Evolutionary conservation across 495 filamentous ascomycete species (phyloP).

Genomic region (Aspergillus sparsus): DNA sequence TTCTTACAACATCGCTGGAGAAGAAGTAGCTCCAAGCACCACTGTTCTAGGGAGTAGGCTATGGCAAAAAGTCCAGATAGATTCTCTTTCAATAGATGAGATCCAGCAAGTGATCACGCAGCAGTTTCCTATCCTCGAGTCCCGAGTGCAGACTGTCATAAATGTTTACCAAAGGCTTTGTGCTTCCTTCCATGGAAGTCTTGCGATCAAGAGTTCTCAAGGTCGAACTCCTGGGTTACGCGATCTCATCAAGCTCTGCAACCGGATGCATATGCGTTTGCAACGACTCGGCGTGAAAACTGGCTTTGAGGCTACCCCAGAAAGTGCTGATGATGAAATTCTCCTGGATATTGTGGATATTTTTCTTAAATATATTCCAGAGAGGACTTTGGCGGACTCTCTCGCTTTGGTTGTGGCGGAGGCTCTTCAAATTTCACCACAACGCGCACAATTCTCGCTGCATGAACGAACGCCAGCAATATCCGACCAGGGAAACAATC

Average conservation of each 20-base stretch:
- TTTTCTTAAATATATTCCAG: slow-evolving; percentile 78
- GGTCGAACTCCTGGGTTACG: slow-evolving; percentile 62
- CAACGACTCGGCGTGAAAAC: slow-evolving; percentile 61
- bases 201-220: slow-evolving; percentile 49
- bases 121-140: slow-evolving; percentile 67
- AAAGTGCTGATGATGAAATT: slow-evolving; percentile 75
- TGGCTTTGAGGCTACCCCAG: slow-evolving; percentile 71
- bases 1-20: slow-evolving; percentile 67
- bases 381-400: slow-evolving; percentile 56
- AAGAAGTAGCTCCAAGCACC: slow-evolving; percentile 55
- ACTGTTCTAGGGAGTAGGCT: slow-evolving; percentile 76
- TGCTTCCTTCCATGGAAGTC: slow-evolving; percentile 48
- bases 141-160: slow-evolving; percentile 70
- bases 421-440: slow-evolving; percentile 79
- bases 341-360: slow-evolving; percentile 89
- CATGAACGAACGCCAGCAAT: slow-evolving; percentile 65
- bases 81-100: slow-evolving; percentile 67
- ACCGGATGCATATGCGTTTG: slow-evolving; percentile 64
- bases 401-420: slow-evolving; percentile 72
- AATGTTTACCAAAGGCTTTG: slow-evolving; percentile 71
- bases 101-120: slow-evolving; percentile 69
- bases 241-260: slow-evolving; percentile 89
- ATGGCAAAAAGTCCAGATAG: slow-evolving; percentile 74
- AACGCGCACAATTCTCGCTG: slow-evolving; percentile 71
- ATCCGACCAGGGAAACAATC: slow-evolving; percentile 53